Evolutionary conservation across 1,284 basidiomycete species (phyloP), one percentile per base, ranked within the genome.

Genomic region (Sporisorium sorghi): DNA sequence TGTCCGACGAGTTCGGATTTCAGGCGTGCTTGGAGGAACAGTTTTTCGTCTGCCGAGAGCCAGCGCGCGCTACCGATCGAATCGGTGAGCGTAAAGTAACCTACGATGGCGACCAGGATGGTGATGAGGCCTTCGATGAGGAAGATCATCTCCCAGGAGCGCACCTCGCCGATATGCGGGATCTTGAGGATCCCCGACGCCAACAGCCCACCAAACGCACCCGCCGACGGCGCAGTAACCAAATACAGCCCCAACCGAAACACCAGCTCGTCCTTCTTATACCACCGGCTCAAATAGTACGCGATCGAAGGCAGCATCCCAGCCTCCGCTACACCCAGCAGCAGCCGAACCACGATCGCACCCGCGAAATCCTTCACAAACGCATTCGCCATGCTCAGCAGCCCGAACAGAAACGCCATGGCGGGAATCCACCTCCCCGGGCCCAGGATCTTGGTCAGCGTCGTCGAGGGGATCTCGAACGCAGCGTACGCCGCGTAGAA

Each of bases 381-480:
- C 10, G 85, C 81, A 6, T 76, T 83, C 42, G 53, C 73, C 50
- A 77, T 17, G 12, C 43, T 58, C 5, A 71, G 33, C 23, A 71
- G 52, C 32, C 67, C 63, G 56, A 69, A 83, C 33, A 56, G 58
- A 59, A 83, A 73, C 0, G 79, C 65, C 61, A 80, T 77, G 35
- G 71, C 26, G 21, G 84, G 83, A n/a, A 85, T 43, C 85, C 85
- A 86, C 33, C 81, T 57, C 32, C 79, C 85, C 17, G 85, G 83
- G 24, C 83, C 81, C 52, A 82, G 76, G 44, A 83, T 83, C 71
- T 87, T 87, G 56, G 87, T 80, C 10, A 89, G 75, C 80, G 92
- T 89, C 83, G 91, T 90, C 46, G 87, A 84, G 2, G 91, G 91
- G 24, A 91, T 88, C 83, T 80, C 79, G 46, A 78, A 79, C n/a